Base-by-base conservation (phyloP, 495 filamentous ascomycete genomes). In the Astrothelium subdiscretum region DNA sequence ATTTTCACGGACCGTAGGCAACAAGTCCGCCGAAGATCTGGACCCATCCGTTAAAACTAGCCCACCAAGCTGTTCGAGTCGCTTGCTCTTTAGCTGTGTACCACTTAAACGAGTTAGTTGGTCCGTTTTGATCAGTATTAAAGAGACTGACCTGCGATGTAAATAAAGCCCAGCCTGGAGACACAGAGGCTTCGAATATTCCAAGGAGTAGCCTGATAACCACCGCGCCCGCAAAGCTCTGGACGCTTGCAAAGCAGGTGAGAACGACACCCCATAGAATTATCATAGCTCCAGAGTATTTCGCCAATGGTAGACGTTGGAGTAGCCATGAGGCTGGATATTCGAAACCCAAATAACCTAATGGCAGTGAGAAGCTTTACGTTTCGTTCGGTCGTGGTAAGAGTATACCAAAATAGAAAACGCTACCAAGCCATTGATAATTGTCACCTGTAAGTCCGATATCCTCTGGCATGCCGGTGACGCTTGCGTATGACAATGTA, bases 251-350 rank as follows among this genome's bases (percentile, higher is more conserved):
- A 31, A 70, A 70, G 35, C 73, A 76, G 48, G 68, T 62, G n/a
- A 76, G 62, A 13, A 74, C 68, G 11, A 68, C 44, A 24, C 75
- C 74, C 75, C 75, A 73, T 57, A 72, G 68, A 22, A 73, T 66
- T 27, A 77, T 77, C 26, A 61, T 63, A 58, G 73, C 66, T 18
- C 73, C 71, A 32, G 76, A 51, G 24, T 62, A 42, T 54, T 58
- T 51, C 35, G 77, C 81, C 48, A 84, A 73, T 1, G 81, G 81
- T n/a, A 85, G 73, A 2, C 76, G 71, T 63, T 83, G 80, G 27
- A 84, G 78, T 10, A 87, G 77, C 32, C 79, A 76, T 57, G 80
- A 83, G 31, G 83, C 85, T 1, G 83, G 83, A 67, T 84, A 86
- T 67, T 86, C 79, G 84, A 64, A 74, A 2, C 66, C 70, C 57